Percentiles rank a stretch among this genome's conserved stretches.
These are phyloP conservation scores for Coemansia sp. DNA, from an alignment of 192 early-diverging fungal species.

Conservation along the genomic window DNA sequence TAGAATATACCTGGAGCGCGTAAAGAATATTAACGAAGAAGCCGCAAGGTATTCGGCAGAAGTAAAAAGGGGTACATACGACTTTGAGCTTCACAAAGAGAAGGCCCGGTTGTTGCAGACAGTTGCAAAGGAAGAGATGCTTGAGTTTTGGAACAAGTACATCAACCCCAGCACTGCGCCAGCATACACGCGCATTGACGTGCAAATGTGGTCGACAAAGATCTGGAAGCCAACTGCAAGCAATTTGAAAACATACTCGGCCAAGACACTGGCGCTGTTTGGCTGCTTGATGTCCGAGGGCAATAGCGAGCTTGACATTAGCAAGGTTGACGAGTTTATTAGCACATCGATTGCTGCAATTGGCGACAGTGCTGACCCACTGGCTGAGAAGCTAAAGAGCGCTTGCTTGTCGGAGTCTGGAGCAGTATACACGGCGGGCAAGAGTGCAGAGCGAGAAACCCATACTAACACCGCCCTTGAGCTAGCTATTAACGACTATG, in stretches of 20 bases:
- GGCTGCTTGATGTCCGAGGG: constrained; percentile 12
- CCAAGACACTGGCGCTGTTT: constrained; percentile 2
- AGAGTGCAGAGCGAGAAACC: background rate
- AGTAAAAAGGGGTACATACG: constrained; percentile 62
- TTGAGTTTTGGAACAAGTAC: constrained; percentile 29
- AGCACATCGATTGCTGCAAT: background rate
- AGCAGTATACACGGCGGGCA: background rate
- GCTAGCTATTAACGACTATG: constrained; percentile 1
- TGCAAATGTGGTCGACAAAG: constrained; percentile 12
- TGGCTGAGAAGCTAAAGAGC: background rate
- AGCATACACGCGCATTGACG: constrained; percentile 31
- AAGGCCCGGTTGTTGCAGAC: background rate
- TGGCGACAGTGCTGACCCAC: background rate
- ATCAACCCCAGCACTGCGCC: constrained; percentile 19
- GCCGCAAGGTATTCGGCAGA: constrained; percentile 57
- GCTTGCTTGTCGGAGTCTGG: background rate
- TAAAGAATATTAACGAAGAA: constrained; percentile 68
- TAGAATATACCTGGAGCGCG: constrained; percentile 57
- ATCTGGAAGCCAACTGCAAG: background rate
- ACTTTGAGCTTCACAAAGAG: constrained; percentile 60
- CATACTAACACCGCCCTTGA: constrained; percentile 10
- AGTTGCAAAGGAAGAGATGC: constrained; percentile 20
- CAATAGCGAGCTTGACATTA: background rate
- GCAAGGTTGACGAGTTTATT: background rate
- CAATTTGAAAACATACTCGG: constrained; percentile 3